These are phyloP conservation scores for Aspergillus saccharolyticus DNA, from an alignment of 495 filamentous ascomycete species.

Conservation along the genomic window DNA sequence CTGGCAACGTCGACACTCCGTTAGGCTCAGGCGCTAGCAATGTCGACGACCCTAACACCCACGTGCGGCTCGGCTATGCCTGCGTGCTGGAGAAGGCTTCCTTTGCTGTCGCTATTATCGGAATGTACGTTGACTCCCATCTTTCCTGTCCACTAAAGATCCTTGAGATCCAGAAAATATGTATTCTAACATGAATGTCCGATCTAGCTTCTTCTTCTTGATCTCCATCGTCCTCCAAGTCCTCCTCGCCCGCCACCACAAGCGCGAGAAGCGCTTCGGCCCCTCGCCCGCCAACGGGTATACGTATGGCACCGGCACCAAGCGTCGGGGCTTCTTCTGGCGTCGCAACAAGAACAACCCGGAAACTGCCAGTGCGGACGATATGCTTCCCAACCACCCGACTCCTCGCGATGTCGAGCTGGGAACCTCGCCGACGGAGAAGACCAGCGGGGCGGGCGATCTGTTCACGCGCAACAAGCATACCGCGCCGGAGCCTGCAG, in stretches of 20 bases:
- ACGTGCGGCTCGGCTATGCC: constrained; percentile 45
- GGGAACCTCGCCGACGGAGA: constrained; percentile 5
- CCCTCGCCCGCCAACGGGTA: constrained; percentile 74
- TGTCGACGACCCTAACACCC: constrained; percentile 24
- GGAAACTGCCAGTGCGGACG: constrained; percentile 24
- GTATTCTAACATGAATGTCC: constrained; percentile 1
- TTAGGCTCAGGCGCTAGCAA: constrained; percentile 57
- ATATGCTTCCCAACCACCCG: constrained; percentile 34
- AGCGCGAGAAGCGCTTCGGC: constrained; percentile 74
- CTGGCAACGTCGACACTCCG: constrained; percentile 58
- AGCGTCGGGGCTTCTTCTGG: constrained; percentile 46
- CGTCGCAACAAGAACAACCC: constrained; percentile 41
- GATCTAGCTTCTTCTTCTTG: constrained; percentile 58
- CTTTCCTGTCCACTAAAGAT: background rate
- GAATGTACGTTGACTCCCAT: constrained; percentile 56
- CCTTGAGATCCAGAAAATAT: background rate
- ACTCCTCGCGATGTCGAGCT: constrained; percentile 37
- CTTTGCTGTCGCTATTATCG: constrained; percentile 74
- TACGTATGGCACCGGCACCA: constrained; percentile 54
- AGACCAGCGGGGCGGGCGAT: constrained; percentile 18
- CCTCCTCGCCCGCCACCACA: constrained; percentile 61
- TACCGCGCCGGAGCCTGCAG: constrained; percentile 7
- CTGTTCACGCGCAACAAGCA: constrained; percentile 22
- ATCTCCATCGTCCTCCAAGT: constrained; percentile 60
- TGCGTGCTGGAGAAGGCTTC: constrained; percentile 68